Evolutionary conservation across 2,329 filamentous ascomycete species (phyloP).

Genomic region (Ophiostoma tasmaniense): DNA sequence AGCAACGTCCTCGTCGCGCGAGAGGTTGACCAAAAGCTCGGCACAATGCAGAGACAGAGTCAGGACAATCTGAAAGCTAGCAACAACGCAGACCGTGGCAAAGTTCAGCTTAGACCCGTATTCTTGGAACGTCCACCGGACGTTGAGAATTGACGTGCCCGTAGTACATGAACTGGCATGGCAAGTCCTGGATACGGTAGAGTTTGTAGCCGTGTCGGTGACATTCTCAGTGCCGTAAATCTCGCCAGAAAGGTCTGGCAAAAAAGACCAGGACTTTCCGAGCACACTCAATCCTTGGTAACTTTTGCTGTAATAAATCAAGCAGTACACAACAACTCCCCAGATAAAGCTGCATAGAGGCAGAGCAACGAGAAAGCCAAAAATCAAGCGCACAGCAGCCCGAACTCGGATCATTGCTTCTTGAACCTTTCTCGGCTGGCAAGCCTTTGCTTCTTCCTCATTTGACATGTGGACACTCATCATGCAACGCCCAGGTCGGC

Average conservation of each 20-base stretch:
- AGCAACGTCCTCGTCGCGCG: slow-evolving; percentile 26
- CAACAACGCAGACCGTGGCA: slow-evolving; percentile 24
- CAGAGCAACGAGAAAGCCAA: background rate
- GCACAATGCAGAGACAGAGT: slow-evolving; percentile 24
- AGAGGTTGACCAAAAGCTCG: slow-evolving; percentile 24
- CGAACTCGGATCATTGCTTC: background rate
- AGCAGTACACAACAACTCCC: background rate
- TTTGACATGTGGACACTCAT: background rate
- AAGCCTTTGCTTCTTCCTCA: too few species aligned
- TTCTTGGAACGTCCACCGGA: slow-evolving; percentile 17
- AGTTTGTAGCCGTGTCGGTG: slow-evolving; percentile 22
- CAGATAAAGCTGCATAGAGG: background rate
- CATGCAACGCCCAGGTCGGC: background rate
- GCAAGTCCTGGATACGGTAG: slow-evolving; percentile 18
- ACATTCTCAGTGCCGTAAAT: slow-evolving; percentile 24
- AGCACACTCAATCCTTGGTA: background rate
- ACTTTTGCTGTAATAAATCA: background rate
- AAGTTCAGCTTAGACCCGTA: background rate
- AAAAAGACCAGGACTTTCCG: background rate
- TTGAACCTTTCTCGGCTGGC: background rate
- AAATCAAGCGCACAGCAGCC: background rate
- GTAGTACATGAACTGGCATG: slow-evolving; percentile 23
- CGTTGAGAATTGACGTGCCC: slow-evolving; percentile 25
- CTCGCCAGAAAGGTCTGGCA: slow-evolving; percentile 17
- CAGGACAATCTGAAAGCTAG: slow-evolving; percentile 24